Percentiles rank a stretch among this genome's conserved stretches.
Evolutionary conservation across 768 basidiomycete species (phyloP).

Genomic region (Mrakia blollopis): DNA sequence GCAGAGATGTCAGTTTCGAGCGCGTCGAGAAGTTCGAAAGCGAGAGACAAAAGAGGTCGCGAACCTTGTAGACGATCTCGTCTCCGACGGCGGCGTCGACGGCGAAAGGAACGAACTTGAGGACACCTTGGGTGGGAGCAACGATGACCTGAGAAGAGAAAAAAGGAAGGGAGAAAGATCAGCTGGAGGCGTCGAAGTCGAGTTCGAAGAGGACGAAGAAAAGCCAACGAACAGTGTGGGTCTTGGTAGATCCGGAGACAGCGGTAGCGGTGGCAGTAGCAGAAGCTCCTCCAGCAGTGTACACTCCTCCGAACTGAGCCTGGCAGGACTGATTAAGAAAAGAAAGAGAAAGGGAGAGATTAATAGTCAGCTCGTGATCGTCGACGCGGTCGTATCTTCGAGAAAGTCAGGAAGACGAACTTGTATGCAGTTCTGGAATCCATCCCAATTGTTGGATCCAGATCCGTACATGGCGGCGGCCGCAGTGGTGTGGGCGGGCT

Average conservation of each 20-base stretch:
- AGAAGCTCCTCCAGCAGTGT: not conserved
- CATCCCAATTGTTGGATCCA: not conserved
- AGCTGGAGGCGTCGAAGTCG: not conserved
- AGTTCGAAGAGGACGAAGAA: not conserved
- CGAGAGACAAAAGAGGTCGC: no score
- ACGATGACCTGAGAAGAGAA: conserved; percentile 53
- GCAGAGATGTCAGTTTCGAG: no score
- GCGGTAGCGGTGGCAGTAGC: not conserved
- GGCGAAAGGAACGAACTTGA: conserved; percentile 57
- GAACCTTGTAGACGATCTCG: conserved; percentile 41
- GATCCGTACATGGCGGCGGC: conserved; percentile 8
- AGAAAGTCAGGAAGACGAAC: not conserved
- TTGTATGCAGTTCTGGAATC: not conserved
- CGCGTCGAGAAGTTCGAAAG: no score
- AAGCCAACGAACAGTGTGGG: conserved; percentile 13
- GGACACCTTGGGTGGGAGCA: conserved; percentile 61
- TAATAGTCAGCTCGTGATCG: not conserved
- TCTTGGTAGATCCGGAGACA: conserved; percentile 9
- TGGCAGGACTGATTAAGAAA: not conserved
- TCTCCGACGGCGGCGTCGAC: conserved; percentile 71
- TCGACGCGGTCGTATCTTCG: not conserved
- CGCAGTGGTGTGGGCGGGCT: conserved; percentile 5
- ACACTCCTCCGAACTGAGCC: not conserved
- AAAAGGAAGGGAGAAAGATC: not conserved
- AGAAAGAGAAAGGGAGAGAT: not conserved